Evolutionary conservation across 2,329 filamentous ascomycete genomes (phyloP), one percentile per base, ranked within the genome.

Genomic region (Trichoderma gracile): DNA sequence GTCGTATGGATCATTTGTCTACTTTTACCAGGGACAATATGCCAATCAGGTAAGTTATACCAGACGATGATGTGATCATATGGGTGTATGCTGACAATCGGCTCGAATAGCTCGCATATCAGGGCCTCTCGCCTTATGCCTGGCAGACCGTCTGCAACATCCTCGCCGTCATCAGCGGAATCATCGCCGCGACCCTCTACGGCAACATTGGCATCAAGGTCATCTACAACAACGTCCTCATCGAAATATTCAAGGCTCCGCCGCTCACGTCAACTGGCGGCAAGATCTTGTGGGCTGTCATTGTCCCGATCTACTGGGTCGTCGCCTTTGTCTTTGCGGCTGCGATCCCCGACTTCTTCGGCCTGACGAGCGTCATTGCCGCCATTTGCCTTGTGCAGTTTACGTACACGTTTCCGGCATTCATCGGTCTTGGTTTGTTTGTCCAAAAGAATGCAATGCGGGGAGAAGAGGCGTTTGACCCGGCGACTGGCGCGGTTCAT

Each of bases 241-340:
- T 81, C 55, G 81, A 84, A 49, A 67, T 84, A 1, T 78, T 84
- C 70, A 71, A 77, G 7, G 78, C 80, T 38, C 85, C 85, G 0
- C 69, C 78, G 0, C 74, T 88, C 46, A 79, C 78, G 9, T 77
- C 75, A 5, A 78, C 71, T 25, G 73, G 68, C 21, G 86, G 85
- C 27, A 86, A 84, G 67, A 68, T 79, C 23, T 68, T 82, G 56
- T 88, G 82, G 79, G 77, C 77, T 7, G 72, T 64, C 33, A 68
- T 86, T 3, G 80, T 85, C 1, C 85, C 84, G 0, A 67, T 85
- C 5, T 88, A 86, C 74, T 88, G 85, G 85, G 72, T 72, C 9
- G 66, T 84, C 7, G 85, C 84, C 3, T 87, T 86, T 68, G 70
- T 84, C 25, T 72, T 88, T 56, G 81, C 79, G 2, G 81, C 81